Percentiles rank a stretch among this genome's conserved stretches.
These are phyloP conservation scores for Venturia pyrina DNA, from an alignment of 2,329 filamentous ascomycete species.

Conservation along the genomic window DNA sequence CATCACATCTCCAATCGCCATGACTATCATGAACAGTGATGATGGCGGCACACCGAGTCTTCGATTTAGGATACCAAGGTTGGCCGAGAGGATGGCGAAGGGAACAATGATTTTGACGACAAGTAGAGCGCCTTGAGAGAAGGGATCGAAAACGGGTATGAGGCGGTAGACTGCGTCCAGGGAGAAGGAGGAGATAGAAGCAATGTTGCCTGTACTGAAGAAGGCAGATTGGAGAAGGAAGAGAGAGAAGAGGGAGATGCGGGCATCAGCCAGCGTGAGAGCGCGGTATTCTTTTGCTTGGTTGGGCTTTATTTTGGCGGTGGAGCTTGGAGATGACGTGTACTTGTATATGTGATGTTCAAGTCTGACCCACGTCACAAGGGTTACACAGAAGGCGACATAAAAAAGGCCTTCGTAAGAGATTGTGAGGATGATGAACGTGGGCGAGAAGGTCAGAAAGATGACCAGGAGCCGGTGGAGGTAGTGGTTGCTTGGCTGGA, in stretches of 20 bases:
- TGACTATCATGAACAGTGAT: slow-evolving; percentile 82
- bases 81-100: slow-evolving; percentile 84
- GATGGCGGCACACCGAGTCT: slow-evolving; percentile 75
- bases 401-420: slow-evolving; percentile 98
- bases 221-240: slow-evolving; percentile 91
- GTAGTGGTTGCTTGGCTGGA: slow-evolving; percentile 78
- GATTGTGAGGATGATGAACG: slow-evolving; percentile 92
- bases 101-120: slow-evolving; percentile 86
- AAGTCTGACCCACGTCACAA: slow-evolving; percentile 84
- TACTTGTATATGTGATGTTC: slow-evolving; percentile 64
- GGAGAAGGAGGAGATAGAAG: slow-evolving; percentile 86
- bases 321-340: slow-evolving; percentile 21
- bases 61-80: slow-evolving; percentile 85
- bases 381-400: slow-evolving; percentile 70
- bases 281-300: slow-evolving; percentile 47
- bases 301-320: slow-evolving; percentile 29
- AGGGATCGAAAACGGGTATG: slow-evolving; percentile 86
- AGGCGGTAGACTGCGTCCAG: slow-evolving; percentile 82
- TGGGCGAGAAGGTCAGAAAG: slow-evolving; percentile 85
- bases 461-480: slow-evolving; percentile 80
- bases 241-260: slow-evolving; percentile 90
- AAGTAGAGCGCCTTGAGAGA: slow-evolving; percentile 78
- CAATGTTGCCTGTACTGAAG: slow-evolving; percentile 94
- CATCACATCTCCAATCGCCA: slow-evolving; percentile 81
- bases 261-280: slow-evolving; percentile 70